These are phyloP conservation scores for Populus euphratica DNA, from an alignment of 345 rosid species.

Conservation along the genomic window DNA sequence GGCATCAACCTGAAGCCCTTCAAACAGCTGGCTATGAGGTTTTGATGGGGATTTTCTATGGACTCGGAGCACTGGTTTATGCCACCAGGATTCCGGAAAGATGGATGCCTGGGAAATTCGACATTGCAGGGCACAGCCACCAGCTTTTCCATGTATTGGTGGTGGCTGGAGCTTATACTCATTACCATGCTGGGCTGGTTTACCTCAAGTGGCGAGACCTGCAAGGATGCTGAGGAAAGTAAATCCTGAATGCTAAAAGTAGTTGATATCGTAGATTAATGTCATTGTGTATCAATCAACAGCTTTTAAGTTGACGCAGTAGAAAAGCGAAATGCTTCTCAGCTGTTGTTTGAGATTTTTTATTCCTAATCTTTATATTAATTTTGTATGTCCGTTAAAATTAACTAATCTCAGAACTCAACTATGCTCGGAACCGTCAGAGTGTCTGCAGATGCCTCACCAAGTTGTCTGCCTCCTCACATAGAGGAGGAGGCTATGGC, in stretches of 20 bases:
- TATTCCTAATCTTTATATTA: too few relatives aligned
- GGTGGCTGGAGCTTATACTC: conserved; percentile 86
- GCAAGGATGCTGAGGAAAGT: conserved; percentile 51
- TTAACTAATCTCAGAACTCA: too few relatives aligned
- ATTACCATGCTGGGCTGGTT: conserved; percentile 77
- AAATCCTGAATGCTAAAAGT: background rate
- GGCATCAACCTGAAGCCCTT: conserved; percentile 86
- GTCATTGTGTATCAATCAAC: background rate
- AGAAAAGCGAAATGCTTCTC: background rate
- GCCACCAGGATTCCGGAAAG: conserved; percentile 85
- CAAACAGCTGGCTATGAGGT: conserved; percentile 84
- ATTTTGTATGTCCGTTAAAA: too few relatives aligned
- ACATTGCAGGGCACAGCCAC: conserved; percentile 95
- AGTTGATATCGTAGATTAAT: background rate
- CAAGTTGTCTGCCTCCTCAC: too few relatives aligned
- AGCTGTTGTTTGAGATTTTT: background rate
- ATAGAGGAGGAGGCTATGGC: too few relatives aligned
- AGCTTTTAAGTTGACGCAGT: background rate
- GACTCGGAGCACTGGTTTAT: conserved; percentile 76
- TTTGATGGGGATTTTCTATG: conserved; percentile 77
- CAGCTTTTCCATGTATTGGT: conserved; percentile 86
- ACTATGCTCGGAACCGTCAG: too few relatives aligned
- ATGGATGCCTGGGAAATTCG: conserved; percentile 96
- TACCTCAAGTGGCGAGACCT: conserved; percentile 87
- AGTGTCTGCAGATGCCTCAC: too few relatives aligned